A percentile compares a stretch with the other conserved stretches of the same genome.
phyloP scores from a whole-genome alignment of 306 rosid genomes.

The Begonia peltatifolia region DNA sequence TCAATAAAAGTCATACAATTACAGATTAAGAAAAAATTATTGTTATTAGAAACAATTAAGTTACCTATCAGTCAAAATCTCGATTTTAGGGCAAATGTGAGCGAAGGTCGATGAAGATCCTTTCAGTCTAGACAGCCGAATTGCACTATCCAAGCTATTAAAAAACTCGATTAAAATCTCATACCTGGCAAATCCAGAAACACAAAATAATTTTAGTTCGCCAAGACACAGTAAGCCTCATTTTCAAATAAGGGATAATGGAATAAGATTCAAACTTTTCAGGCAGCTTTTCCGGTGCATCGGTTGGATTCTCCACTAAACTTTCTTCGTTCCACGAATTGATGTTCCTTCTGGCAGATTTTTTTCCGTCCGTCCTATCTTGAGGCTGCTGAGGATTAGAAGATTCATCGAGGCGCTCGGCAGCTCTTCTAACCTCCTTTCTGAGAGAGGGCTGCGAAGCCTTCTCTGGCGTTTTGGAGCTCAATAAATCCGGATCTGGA shows the following conservation, averaged over 20 bases:
- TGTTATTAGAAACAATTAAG: no score
- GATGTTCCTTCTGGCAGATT: conserved; percentile 30
- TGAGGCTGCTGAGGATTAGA: not conserved
- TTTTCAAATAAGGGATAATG: not conserved
- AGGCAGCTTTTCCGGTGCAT: conserved; percentile 21
- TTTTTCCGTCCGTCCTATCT: conserved; percentile 11
- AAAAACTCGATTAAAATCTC: conserved; percentile 39
- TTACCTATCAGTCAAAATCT: conserved; percentile 60
- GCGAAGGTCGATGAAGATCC: conserved; percentile 27
- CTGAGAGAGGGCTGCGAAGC: conserved; percentile 18
- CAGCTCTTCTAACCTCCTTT: conserved; percentile 26
- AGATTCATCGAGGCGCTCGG: conserved; percentile 21
- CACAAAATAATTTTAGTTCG: not conserved
- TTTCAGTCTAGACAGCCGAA: conserved; percentile 33
- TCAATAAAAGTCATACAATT: no score
- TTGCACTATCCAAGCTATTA: conserved; percentile 38
- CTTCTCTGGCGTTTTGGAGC: conserved; percentile 55
- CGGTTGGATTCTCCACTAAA: conserved; percentile 6
- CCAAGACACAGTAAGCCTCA: not conserved
- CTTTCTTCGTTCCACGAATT: not conserved
- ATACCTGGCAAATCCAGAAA: conserved; percentile 28
- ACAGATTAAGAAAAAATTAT: no score
- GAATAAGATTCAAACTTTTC: conserved; percentile 23
- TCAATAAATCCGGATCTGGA: conserved; percentile 9
- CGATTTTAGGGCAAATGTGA: conserved; percentile 30